A percentile compares a stretch with the other conserved stretches of the same genome.
phyloP scores from a whole-genome alignment of 805 yeast species.

The Kazachstania taianensis region DNA sequence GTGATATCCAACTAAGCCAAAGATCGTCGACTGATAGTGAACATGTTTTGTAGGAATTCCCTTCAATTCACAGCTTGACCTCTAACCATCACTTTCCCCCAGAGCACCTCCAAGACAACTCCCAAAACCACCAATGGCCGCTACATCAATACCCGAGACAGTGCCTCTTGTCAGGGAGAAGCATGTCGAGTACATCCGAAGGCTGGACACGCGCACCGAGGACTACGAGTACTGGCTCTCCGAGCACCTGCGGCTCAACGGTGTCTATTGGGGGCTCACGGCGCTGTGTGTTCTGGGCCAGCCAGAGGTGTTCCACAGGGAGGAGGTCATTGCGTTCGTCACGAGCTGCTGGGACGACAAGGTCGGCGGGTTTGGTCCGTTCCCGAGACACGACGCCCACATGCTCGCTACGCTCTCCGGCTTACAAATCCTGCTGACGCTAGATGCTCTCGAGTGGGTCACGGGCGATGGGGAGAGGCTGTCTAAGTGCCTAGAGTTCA shows the following conservation, averaged over 20 bases:
- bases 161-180: slow-evolving; percentile 30
- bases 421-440: slow-evolving; percentile 64
- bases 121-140: too few species aligned
- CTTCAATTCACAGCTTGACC: too few species aligned
- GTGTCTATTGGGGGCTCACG: slow-evolving; percentile 90
- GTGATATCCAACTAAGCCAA: too few species aligned
- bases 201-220: slow-evolving; percentile 44
- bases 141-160: too few species aligned
- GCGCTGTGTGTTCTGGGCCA: slow-evolving; percentile 56
- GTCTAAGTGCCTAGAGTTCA: slow-evolving; percentile 31
- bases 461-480: slow-evolving; percentile 20
- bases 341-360: slow-evolving; percentile 48
- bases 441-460: slow-evolving; percentile 44
- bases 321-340: slow-evolving; percentile 61
- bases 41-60: too few species aligned
- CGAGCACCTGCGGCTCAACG: slow-evolving; percentile 84
- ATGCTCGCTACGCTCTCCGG: slow-evolving; percentile 78
- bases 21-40: too few species aligned
- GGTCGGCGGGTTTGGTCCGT: slow-evolving; percentile 82
- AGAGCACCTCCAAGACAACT: too few species aligned
- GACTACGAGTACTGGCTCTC: slow-evolving; percentile 76
- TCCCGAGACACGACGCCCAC: slow-evolving; percentile 85
- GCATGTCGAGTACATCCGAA: slow-evolving; percentile 48
- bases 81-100: too few species aligned
- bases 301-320: slow-evolving; percentile 45